phyloP scores from a whole-genome alignment of 495 filamentous ascomycete genomes.

The Thozetella sp. region DNA sequence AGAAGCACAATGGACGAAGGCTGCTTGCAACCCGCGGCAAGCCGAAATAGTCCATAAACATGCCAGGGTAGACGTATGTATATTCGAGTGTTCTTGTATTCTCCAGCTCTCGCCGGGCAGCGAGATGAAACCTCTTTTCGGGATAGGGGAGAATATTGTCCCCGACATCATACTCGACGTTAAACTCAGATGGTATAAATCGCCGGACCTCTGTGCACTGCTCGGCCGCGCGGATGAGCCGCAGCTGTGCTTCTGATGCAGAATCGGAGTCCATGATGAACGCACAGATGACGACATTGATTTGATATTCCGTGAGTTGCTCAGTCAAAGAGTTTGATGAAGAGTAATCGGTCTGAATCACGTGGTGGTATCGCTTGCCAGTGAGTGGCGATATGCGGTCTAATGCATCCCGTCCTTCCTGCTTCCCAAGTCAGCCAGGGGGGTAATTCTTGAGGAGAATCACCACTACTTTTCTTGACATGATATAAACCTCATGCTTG shows the following conservation, averaged over 20 bases:
- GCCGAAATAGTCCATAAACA: slow-evolving; percentile 14
- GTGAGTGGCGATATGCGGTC: not conserved
- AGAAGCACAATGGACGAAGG: slow-evolving; percentile 10
- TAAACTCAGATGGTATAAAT: slow-evolving; percentile 12
- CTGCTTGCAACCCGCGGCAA: slow-evolving; percentile 5
- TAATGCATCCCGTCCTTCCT: not conserved
- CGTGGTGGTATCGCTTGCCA: not conserved
- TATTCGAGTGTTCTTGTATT: slow-evolving; percentile 10
- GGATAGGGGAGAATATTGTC: slow-evolving; percentile 10
- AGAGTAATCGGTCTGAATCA: slow-evolving; percentile 10
- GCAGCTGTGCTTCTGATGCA: slow-evolving; percentile 6
- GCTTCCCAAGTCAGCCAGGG: not conserved
- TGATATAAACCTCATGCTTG: slow-evolving; percentile 11
- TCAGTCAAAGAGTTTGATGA: not conserved
- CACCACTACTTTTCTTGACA: slow-evolving; percentile 12
- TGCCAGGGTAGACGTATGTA: slow-evolving; percentile 11
- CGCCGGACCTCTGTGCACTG: not conserved
- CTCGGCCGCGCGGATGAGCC: slow-evolving; percentile 10
- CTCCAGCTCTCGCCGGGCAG: slow-evolving; percentile 5
- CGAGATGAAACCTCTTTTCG: slow-evolving; percentile 11
- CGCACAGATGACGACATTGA: slow-evolving; percentile 6
- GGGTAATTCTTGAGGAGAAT: no score
- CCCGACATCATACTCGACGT: slow-evolving; percentile 8
- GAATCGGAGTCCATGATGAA: slow-evolving; percentile 10
- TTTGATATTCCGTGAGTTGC: not conserved